Evolutionary conservation across 1,284 basidiomycete genomes (phyloP).

Genomic region (Cutaneotrichosporon sp.): DNA sequence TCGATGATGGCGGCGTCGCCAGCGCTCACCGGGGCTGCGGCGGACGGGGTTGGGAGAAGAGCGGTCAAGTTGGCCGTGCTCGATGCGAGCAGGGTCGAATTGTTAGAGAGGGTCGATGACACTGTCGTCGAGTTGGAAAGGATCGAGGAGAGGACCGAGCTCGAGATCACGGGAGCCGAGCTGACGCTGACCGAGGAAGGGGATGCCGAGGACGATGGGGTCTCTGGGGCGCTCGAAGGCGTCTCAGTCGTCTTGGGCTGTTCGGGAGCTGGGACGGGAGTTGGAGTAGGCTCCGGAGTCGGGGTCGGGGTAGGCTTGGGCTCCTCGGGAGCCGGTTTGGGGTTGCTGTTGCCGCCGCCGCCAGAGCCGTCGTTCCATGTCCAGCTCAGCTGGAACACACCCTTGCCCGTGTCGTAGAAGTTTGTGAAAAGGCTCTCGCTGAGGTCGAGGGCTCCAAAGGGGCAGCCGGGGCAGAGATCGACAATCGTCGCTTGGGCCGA

Average conservation of each 20-base stretch:
- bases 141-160: slow-evolving; percentile 27
- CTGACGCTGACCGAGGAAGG: slow-evolving; percentile 17
- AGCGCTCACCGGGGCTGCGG: slow-evolving; percentile 15
- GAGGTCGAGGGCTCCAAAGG: slow-evolving; percentile 70
- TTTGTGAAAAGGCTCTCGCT: slow-evolving; percentile 68
- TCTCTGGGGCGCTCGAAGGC: slow-evolving; percentile 26
- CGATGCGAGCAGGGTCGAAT: slow-evolving; percentile 15
- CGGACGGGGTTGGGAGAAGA: slow-evolving; percentile 6
- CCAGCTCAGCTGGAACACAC: slow-evolving; percentile 65
- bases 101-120: not conserved
- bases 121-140: slow-evolving; percentile 10
- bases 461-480: slow-evolving; percentile 59
- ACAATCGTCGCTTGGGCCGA: slow-evolving; percentile 63
- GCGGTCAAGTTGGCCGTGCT: slow-evolving; percentile 19
- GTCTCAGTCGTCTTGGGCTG: slow-evolving; percentile 25
- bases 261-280: slow-evolving; percentile 7
- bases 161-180: slow-evolving; percentile 40
- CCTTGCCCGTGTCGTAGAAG: slow-evolving; percentile 51
- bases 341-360: slow-evolving; percentile 11
- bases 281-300: slow-evolving; percentile 10
- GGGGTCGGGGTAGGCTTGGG: not conserved
- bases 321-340: not conserved
- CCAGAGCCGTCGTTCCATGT: slow-evolving; percentile 54
- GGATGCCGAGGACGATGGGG: slow-evolving; percentile 33
- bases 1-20: slow-evolving; percentile 15